phyloP scores from a whole-genome alignment of 2,329 filamentous ascomycete genomes.

The Diaporthe sp. region DNA sequence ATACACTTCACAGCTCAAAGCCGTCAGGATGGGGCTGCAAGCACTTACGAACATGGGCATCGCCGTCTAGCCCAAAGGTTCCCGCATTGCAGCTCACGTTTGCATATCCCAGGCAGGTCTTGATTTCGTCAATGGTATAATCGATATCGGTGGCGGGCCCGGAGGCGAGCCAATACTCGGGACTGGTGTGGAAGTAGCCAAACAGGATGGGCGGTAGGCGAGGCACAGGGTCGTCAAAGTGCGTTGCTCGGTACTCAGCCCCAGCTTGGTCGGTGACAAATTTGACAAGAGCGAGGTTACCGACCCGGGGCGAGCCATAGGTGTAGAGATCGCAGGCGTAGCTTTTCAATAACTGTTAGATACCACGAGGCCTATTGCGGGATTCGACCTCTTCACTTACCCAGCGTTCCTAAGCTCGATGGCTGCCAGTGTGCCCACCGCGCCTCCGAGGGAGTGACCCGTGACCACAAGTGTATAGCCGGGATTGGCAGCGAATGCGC shows the following conservation, averaged over 20 bases:
- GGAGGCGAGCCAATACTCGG: slow-evolving; percentile 74
- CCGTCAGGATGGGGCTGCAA: not conserved
- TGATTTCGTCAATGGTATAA: slow-evolving; percentile 56
- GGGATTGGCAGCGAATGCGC: slow-evolving; percentile 61
- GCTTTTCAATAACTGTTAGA: not conserved
- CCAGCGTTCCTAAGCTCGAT: slow-evolving; percentile 66
- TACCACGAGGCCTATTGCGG: not conserved
- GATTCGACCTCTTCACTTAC: not conserved
- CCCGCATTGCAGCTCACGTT: slow-evolving; percentile 66
- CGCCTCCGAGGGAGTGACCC: slow-evolving; percentile 78
- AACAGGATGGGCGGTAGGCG: slow-evolving; percentile 71
- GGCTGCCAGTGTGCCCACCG: slow-evolving; percentile 71
- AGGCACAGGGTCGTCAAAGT: slow-evolving; percentile 76
- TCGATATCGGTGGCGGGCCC: slow-evolving; percentile 49
- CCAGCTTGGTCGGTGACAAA: slow-evolving; percentile 64
- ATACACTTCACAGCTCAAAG: not conserved
- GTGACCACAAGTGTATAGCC: slow-evolving; percentile 68
- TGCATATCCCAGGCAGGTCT: slow-evolving; percentile 61
- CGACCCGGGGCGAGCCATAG: slow-evolving; percentile 76
- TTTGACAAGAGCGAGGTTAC: slow-evolving; percentile 66
- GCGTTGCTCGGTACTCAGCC: slow-evolving; percentile 73
- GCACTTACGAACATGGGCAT: slow-evolving; percentile 54
- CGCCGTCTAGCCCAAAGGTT: slow-evolving; percentile 57
- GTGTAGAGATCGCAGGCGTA: slow-evolving; percentile 70
- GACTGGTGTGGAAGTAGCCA: slow-evolving; percentile 75